These are phyloP conservation scores for Wickerhamiella siamensis DNA, from an alignment of 805 yeast genomes.

Conservation along the genomic window DNA sequence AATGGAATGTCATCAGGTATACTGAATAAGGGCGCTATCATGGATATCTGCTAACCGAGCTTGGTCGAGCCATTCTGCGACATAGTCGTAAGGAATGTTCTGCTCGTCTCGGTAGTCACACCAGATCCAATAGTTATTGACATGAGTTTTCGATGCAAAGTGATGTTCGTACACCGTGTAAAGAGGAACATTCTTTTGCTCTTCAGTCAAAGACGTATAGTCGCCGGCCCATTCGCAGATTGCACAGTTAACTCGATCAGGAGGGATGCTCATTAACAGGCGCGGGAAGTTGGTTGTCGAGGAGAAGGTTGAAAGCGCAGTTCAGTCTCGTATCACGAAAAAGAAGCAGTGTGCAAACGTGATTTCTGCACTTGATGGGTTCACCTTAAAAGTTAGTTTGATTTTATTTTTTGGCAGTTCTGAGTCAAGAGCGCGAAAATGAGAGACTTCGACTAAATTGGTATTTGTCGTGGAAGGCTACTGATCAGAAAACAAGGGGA, in stretches of 20 bases:
- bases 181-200: slow-evolving; percentile 1
- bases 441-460: background rate
- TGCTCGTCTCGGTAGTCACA: slow-evolving; percentile 18
- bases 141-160: slow-evolving; percentile 16
- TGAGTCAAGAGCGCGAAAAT: no score
- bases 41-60: slow-evolving; percentile 14
- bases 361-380: no score
- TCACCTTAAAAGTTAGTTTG: no score
- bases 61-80: slow-evolving; percentile 21
- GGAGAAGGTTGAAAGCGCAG: no score
- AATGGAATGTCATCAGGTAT: no score
- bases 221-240: slow-evolving; percentile 22
- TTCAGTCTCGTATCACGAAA: no score
- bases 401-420: no score
- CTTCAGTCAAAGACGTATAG: background rate
- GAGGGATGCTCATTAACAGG: background rate
- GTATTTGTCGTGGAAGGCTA: no score
- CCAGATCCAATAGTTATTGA: slow-evolving; percentile 18
- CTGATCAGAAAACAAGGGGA: no score
- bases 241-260: slow-evolving; percentile 10
- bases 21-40: slow-evolving; percentile 2
- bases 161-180: slow-evolving; percentile 10
- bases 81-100: slow-evolving; percentile 18
- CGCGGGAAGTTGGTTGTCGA: no score
- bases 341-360: no score